These are phyloP conservation scores for Plasmodium falciparum DNA, from an alignment of 169 alveolate species.

Conservation along the genomic window DNA sequence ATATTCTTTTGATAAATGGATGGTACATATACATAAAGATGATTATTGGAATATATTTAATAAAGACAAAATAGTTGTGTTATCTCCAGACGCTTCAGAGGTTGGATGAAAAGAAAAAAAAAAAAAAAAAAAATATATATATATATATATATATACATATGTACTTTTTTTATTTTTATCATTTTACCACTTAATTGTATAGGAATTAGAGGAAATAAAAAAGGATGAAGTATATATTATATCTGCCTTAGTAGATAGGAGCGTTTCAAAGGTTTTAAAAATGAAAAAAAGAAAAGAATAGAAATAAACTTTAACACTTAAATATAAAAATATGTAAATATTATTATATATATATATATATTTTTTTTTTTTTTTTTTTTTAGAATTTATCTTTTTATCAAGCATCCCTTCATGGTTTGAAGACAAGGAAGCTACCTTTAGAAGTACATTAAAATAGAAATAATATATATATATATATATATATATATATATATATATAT, in stretches of 20 bases:
- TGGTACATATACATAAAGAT: conserved; percentile 67
- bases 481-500: not conserved
- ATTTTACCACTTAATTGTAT: not conserved
- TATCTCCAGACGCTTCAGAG: conserved; percentile 82
- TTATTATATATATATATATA: not conserved
- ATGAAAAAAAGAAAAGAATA: not conserved
- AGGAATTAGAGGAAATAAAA: conserved; percentile 79
- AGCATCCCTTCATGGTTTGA: conserved; percentile 75
- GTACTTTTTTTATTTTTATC: too few relatives aligned
- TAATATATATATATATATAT: conserved; percentile 8
- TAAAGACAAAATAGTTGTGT: conserved; percentile 77
- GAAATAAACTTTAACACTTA: not conserved
- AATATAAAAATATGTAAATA: not conserved
- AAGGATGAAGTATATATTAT: conserved; percentile 79
- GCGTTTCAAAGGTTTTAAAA: conserved; percentile 77
- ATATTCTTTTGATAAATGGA: conserved; percentile 79
- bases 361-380: not conserved
- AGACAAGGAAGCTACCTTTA: conserved; percentile 77
- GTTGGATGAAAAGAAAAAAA: conserved; percentile 3
- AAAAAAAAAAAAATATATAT: not conserved
- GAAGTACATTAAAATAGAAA: conserved; percentile 59
- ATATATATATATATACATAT: not conserved
- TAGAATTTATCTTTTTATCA: conserved; percentile 72
- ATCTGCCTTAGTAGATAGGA: conserved; percentile 81
- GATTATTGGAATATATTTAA: conserved; percentile 81